Conservation (phyloP, 495 filamentous ascomycete genomes). For the Penicillium cataractarum region DNA sequence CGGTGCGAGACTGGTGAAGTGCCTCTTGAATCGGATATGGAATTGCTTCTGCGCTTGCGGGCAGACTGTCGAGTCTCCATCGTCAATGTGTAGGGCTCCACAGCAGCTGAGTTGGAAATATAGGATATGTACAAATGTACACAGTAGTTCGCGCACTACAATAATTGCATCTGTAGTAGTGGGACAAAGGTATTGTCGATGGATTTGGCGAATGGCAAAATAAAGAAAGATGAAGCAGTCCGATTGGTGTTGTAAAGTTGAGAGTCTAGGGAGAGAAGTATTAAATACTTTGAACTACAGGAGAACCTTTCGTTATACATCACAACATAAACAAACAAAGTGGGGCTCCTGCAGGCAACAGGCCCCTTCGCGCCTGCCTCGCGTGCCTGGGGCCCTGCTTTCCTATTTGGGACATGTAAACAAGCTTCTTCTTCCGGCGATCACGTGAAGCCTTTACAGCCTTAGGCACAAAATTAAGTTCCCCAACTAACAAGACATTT, state of each 20-base stretch:
- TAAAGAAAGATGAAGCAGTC: slow-evolving; percentile 4
- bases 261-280: slow-evolving; percentile 10
- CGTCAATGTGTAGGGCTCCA: background rate
- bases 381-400: slow-evolving; percentile 19
- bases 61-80: slow-evolving; percentile 39
- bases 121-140: background rate
- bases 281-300: background rate
- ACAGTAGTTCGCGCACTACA: background rate
- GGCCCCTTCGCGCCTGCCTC: slow-evolving; percentile 11
- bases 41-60: slow-evolving; percentile 38
- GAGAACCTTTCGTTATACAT: slow-evolving; percentile 25
- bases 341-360: slow-evolving; percentile 30
- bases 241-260: slow-evolving; percentile 21
- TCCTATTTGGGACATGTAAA: slow-evolving; percentile 31
- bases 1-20: slow-evolving; percentile 28
- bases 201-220: slow-evolving; percentile 7
- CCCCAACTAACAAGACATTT: too few relatives aligned
- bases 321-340: slow-evolving; percentile 38
- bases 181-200: slow-evolving; percentile 6
- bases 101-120: slow-evolving; percentile 1
- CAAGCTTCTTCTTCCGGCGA: slow-evolving; percentile 28
- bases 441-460: slow-evolving; percentile 17
- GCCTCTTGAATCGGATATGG: slow-evolving; percentile 22
- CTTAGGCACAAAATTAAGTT: background rate
- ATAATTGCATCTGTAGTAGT: background rate